These are phyloP conservation scores for Phytophthora palmivora DNA, from an alignment of 352 stramenopile species.

Conservation along the genomic window DNA sequence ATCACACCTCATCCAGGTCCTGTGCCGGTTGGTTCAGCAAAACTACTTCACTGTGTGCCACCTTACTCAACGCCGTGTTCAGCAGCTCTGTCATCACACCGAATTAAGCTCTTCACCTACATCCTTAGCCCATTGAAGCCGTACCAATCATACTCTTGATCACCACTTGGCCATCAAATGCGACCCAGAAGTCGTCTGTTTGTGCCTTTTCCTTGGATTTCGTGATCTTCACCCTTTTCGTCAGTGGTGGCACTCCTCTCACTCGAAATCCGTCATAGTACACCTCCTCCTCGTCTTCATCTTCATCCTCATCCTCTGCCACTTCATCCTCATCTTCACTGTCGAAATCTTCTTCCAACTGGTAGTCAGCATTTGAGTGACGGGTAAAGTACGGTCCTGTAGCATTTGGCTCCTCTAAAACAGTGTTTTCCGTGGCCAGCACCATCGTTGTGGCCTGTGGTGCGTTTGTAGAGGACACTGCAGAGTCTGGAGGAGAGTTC, in stretches of 20 bases:
- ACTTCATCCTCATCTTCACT: constrained; percentile 51
- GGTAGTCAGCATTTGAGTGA: background rate
- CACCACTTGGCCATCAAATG: constrained; percentile 69
- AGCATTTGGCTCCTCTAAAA: background rate
- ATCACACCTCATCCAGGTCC: constrained; percentile 46
- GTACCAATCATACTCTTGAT: constrained; percentile 79
- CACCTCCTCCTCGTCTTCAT: constrained; percentile 54
- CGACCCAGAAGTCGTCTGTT: constrained; percentile 70
- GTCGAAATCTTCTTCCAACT: constrained; percentile 26
- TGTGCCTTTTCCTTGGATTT: constrained; percentile 18
- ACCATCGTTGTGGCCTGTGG: constrained; percentile 22
- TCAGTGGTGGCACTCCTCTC: constrained; percentile 33
- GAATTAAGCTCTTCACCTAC: background rate
- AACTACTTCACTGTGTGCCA: constrained; percentile 62
- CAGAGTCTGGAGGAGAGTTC: background rate
- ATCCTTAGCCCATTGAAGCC: constrained; percentile 1
- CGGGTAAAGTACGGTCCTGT: background rate
- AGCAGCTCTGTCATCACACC: constrained; percentile 57
- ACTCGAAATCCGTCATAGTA: constrained; percentile 64
- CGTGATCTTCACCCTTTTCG: constrained; percentile 64
- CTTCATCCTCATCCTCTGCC: constrained; percentile 57
- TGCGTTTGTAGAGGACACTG: background rate
- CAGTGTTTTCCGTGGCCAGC: constrained; percentile 16
- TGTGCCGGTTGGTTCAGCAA: constrained; percentile 57
- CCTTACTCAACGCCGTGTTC: constrained; percentile 73